Conservation (phyloP, 352 stramenopile genomes). For the Globisporangium middletonii region DNA sequence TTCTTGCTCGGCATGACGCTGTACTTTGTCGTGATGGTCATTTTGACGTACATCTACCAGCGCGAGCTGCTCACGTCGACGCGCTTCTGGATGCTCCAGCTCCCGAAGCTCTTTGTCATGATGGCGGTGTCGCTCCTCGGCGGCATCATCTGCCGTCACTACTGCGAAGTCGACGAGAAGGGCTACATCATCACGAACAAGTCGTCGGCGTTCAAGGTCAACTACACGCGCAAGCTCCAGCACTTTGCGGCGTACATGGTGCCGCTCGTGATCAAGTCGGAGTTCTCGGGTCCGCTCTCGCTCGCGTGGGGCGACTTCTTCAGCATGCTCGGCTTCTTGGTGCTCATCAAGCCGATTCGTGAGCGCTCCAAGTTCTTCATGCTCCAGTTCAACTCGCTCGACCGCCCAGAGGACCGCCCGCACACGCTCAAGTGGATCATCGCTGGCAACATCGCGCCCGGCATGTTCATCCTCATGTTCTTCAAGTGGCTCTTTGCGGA, state of each 20-base stretch:
- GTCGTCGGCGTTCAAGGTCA: slow-evolving; percentile 82
- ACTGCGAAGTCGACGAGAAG: slow-evolving; percentile 72
- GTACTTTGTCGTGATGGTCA: slow-evolving; percentile 32
- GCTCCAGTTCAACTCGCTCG: slow-evolving; percentile 87
- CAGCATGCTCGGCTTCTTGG: slow-evolving; percentile 73
- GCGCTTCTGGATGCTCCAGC: slow-evolving; percentile 41
- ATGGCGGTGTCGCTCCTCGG: slow-evolving; percentile 54
- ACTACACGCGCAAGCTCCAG: slow-evolving; percentile 86
- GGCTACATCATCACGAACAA: slow-evolving; percentile 86
- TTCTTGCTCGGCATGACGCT: slow-evolving; percentile 47
- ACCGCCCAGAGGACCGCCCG: slow-evolving; percentile 75
- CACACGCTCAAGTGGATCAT: slow-evolving; percentile 87
- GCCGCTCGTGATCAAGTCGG: slow-evolving; percentile 66
- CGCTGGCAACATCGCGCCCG: slow-evolving; percentile 52
- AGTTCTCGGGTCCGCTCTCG: slow-evolving; percentile 50
- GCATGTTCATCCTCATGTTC: slow-evolving; percentile 76
- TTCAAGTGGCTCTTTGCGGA: slow-evolving; percentile 81
- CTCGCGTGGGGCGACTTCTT: slow-evolving; percentile 82
- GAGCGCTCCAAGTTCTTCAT: slow-evolving; percentile 82
- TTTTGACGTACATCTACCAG: slow-evolving; percentile 46
- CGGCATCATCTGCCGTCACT: slow-evolving; percentile 71
- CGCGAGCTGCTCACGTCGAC: slow-evolving; percentile 30
- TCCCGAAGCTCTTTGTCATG: slow-evolving; percentile 50
- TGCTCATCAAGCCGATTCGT: slow-evolving; percentile 80
- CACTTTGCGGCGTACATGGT: slow-evolving; percentile 82